phyloP scores from a whole-genome alignment of 1,284 basidiomycete genomes.

The Sutorius eximius region DNA sequence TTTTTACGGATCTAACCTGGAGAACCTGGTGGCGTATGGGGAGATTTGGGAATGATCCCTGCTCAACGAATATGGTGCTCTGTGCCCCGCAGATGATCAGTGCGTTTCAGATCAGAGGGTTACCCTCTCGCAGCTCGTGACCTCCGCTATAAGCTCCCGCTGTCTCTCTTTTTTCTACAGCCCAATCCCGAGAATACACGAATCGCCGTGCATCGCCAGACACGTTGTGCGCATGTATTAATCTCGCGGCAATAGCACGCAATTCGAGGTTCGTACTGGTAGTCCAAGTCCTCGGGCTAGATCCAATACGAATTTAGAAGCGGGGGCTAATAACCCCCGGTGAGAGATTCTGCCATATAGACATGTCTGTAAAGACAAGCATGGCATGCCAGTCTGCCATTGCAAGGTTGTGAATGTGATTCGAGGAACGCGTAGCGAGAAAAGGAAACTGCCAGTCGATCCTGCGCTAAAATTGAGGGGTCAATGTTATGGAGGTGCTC shows the following conservation, averaged over 20 bases:
- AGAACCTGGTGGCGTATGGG: too few relatives aligned
- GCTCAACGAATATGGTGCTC: neutral
- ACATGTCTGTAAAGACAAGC: neutral
- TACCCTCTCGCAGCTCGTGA: neutral
- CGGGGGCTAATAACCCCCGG: neutral
- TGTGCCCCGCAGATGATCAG: neutral
- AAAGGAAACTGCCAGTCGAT: neutral
- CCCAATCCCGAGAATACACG: neutral
- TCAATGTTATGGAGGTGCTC: neutral
- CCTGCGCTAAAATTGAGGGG: neutral
- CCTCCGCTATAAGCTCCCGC: too few relatives aligned
- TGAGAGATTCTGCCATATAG: neutral
- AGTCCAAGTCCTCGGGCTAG: neutral
- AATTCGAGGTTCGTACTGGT: neutral
- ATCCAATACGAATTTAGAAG: neutral
- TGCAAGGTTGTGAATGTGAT: neutral
- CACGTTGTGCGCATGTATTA: neutral
- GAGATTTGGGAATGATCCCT: too few relatives aligned
- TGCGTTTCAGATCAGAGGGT: constrained; percentile 2
- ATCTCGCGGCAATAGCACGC: neutral
- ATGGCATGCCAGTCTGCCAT: neutral
- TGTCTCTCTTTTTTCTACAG: neutral
- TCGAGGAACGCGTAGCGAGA: neutral
- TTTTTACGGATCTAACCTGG: neutral
- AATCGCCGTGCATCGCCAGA: neutral